Conservation (phyloP, 192 early-diverging fungal genomes). For the Neocallimastix lanati region DNA sequence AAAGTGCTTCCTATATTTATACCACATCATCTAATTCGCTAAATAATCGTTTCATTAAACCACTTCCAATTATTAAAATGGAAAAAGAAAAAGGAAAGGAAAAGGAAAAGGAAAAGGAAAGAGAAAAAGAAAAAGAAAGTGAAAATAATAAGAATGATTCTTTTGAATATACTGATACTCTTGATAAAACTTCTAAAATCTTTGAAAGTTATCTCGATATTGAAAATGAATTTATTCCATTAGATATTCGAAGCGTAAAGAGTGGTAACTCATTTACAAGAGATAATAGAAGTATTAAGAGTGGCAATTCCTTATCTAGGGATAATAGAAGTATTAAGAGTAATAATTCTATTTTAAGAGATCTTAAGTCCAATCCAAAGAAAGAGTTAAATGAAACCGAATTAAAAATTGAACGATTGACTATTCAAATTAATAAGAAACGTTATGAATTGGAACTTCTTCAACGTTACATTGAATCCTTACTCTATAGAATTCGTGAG, state of each 20-base stretch:
- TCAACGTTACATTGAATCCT: neutral
- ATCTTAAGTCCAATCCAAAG: neutral
- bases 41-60: neutral
- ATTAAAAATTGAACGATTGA: neutral
- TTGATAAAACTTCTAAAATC: neutral
- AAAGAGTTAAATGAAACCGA: neutral
- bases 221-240: neutral
- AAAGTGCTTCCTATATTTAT: neutral
- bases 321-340: neutral
- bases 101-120: neutral
- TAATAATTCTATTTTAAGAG: neutral
- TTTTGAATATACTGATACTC: neutral
- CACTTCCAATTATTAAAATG: neutral
- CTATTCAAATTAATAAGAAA: neutral
- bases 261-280: neutral
- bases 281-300: neutral
- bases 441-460: neutral
- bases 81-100: neutral
- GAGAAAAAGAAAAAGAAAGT: neutral
- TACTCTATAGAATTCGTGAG: neutral
- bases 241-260: neutral
- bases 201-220: neutral
- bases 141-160: neutral
- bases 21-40: neutral
- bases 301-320: neutral